Percentiles rank a stretch among this genome's conserved stretches.
Evolutionary conservation across 2,329 filamentous ascomycete genomes (phyloP).

Genomic region (Colletotrichum caudatum): DNA sequence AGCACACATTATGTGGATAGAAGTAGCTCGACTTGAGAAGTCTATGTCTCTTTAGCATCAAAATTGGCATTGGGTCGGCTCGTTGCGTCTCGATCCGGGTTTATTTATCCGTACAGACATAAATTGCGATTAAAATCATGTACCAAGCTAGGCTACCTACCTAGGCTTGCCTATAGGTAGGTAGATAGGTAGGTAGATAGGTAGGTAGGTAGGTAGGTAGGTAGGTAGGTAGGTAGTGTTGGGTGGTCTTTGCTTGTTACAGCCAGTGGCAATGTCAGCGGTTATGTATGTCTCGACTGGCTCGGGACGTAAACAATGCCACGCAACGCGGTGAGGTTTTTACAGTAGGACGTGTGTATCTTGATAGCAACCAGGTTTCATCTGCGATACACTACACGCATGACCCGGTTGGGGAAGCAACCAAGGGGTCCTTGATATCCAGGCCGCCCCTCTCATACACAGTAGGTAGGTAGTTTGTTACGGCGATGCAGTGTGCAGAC

Average conservation of each 20-base stretch:
- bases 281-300: neutral
- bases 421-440: no score
- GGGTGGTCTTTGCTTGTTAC: neutral
- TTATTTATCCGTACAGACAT: no score
- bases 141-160: no score
- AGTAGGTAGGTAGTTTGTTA: no score
- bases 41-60: neutral
- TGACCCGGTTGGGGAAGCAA: neutral
- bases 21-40: neutral
- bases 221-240: no score
- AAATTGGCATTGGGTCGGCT: neutral
- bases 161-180: no score
- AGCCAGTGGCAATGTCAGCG: neutral
- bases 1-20: fast-evolving
- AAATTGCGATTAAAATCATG: no score
- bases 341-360: no score
- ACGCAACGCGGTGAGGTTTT: slow-evolving; percentile 5
- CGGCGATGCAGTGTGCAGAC: no score
- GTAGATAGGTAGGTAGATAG: no score
- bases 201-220: no score
- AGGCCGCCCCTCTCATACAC: no score
- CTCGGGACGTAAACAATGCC: slow-evolving; percentile 1
- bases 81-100: neutral
- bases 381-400: neutral
- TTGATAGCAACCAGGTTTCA: neutral